Evolutionary conservation across 805 yeast genomes (phyloP).

Genomic region (Starmerella tilneyi): DNA sequence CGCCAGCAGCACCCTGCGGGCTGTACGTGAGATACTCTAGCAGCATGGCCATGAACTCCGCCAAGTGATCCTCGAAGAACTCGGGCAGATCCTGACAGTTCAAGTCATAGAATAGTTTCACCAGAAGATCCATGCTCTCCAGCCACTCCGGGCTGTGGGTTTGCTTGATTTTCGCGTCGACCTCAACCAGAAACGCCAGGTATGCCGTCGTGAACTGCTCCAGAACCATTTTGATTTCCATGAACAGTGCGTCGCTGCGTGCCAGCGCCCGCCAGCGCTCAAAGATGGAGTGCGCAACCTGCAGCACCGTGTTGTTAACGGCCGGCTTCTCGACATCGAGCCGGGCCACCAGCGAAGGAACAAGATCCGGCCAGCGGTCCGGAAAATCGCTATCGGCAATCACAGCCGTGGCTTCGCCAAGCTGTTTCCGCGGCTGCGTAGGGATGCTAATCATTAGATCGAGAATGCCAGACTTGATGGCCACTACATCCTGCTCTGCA

Average conservation of each 20-base stretch:
- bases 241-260: constrained; percentile 77
- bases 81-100: constrained; percentile 98
- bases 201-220: constrained; percentile 76
- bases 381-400: constrained; percentile 97
- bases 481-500: constrained; percentile 47
- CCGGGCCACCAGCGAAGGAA: constrained; percentile 49
- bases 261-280: constrained; percentile 94
- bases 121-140: constrained; percentile 43
- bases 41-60: constrained; percentile 63
- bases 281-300: constrained; percentile 91
- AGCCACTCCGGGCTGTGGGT: constrained; percentile 36
- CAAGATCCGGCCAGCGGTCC: constrained; percentile 66
- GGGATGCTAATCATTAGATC: constrained; percentile 81
- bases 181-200: constrained; percentile 48
- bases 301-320: constrained; percentile 72
- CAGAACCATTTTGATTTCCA: constrained; percentile 78
- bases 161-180: constrained; percentile 55
- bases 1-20: constrained; percentile 44
- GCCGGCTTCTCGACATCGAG: constrained; percentile 46
- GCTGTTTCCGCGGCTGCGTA: constrained; percentile 60
- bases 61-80: constrained; percentile 85
- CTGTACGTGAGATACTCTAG: constrained; percentile 64
- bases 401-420: constrained; percentile 84
- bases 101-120: constrained; percentile 81
- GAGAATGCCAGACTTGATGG: constrained; percentile 67